A percentile compares a stretch with the other conserved stretches of the same genome.
phyloP scores from a whole-genome alignment of 2,329 filamentous ascomycete genomes.

The Sphaerostilbella broomeana region DNA sequence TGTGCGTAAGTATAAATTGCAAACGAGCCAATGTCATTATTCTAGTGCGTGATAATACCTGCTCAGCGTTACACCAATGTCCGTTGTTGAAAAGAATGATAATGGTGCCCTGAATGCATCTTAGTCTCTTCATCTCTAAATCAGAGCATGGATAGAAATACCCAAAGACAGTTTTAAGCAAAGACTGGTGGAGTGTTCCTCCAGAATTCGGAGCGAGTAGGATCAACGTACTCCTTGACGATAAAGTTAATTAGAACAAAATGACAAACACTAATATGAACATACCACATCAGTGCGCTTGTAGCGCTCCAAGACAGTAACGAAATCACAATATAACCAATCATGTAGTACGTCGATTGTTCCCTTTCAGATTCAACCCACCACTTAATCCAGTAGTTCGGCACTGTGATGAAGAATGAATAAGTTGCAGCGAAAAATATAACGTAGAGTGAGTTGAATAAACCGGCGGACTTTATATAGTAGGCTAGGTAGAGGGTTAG shows the following conservation, averaged over 20 bases:
- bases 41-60: constrained; percentile 12
- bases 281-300: constrained; percentile 24
- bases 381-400: constrained; percentile 33
- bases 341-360: constrained; percentile 25
- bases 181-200: constrained; percentile 15
- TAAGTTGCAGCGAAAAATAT: constrained; percentile 20
- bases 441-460: constrained; percentile 23
- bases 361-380: constrained; percentile 28
- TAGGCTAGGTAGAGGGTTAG: constrained; percentile 19
- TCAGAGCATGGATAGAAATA: not conserved
- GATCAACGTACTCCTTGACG: constrained; percentile 26
- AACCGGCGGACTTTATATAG: constrained; percentile 25
- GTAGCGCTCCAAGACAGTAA: constrained; percentile 28
- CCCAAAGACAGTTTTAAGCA: constrained; percentile 12
- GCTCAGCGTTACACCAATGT: constrained; percentile 34
- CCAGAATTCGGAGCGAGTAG: constrained; percentile 33
- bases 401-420: constrained; percentile 30
- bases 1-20: not conserved
- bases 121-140: not conserved
- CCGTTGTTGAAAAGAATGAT: constrained; percentile 33
- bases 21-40: not conserved
- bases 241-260: not conserved
- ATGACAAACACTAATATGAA: too few relatives aligned
- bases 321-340: constrained; percentile 31
- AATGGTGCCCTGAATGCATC: constrained; percentile 29